Evolutionary conservation across 768 basidiomycete genomes (phyloP), one percentile per base, ranked within the genome.

Genomic region (Leccinum disarticulatum): DNA sequence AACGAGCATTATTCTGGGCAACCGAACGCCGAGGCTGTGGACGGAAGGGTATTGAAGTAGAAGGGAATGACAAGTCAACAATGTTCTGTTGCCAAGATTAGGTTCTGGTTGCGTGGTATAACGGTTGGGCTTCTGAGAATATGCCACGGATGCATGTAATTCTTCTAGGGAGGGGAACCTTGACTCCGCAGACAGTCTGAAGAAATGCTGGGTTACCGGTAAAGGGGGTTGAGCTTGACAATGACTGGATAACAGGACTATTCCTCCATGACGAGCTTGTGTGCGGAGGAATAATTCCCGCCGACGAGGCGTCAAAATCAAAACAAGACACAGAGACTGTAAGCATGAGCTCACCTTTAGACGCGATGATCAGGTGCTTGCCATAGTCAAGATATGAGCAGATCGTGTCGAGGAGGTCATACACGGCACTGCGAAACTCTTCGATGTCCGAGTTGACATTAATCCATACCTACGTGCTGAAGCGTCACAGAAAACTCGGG

Each of bases 81-180:
- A 70, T 60, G 15, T 46, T 66, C 55, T 64, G 10, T 64, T 64
- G 41, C 59, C 56, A 19, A 41, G 15, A 22, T 55, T 53, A 8
- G 52, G 28, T 38, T 72, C 66, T 4, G 58, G 59, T 47, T 61
- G 67, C 15, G 60, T 41, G 62, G 59, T 60, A 61, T 64, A 52
- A 48, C 61, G 65, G 43, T 54, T 38, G 27, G 64, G 52, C 61
- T 65, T 63, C 49, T 62, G 61, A n/a, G 78, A 61, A 10, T 65
- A 70, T 14, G 68, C 66, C 61, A 84, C 82, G 10, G 76, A 75
- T 25, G 84, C 82, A 71, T 93, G 88, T 6, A 95, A 77, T 60
- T 91, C 89, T 70, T 96, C 95, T 46, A 97, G 76, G 1, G 95
- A 90, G 0, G 95, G 95, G 72, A 91, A 97, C 55, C 91, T 81